Conservation (phyloP, 805 yeast genomes). For the Suhomyces prunicola region DNA sequence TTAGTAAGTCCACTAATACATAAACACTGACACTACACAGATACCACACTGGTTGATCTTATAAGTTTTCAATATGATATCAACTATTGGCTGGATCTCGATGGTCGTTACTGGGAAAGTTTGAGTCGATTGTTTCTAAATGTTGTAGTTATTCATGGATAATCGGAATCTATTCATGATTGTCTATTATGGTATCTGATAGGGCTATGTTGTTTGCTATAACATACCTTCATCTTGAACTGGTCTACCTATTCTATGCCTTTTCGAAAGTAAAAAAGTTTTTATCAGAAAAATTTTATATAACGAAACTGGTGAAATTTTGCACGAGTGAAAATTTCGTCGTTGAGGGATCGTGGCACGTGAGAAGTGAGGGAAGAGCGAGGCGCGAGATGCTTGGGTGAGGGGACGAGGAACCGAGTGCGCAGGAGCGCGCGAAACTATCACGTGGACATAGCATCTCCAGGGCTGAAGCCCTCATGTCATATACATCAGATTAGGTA, state of each 20-base stretch:
- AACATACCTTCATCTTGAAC: conserved; percentile 47
- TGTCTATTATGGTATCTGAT: not conserved
- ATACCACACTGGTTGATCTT: not conserved
- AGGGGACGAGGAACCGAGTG: not conserved
- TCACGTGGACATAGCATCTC: not conserved
- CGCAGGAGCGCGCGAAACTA: not conserved
- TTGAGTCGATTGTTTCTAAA: not conserved
- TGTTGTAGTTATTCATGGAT: too few species aligned
- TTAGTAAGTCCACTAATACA: not conserved
- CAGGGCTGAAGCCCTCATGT: conserved; percentile 1
- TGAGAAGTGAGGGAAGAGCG: not conserved
- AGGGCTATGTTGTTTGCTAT: not conserved
- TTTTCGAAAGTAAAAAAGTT: conserved; percentile 23
- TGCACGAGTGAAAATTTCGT: conserved; percentile 6
- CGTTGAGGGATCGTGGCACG: not conserved
- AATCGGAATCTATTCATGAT: not conserved
- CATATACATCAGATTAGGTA: not conserved
- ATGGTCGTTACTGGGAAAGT: not conserved
- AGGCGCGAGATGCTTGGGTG: not conserved
- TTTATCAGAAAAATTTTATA: conserved; percentile 15
- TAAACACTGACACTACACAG: too few species aligned
- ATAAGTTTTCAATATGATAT: not conserved
- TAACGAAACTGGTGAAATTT: conserved; percentile 5
- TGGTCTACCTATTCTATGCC: conserved; percentile 28
- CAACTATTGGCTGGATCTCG: not conserved